These are phyloP conservation scores for Nyctanthes arbortristis DNA, from an alignment of 257 asterid species.

Conservation along the genomic window DNA sequence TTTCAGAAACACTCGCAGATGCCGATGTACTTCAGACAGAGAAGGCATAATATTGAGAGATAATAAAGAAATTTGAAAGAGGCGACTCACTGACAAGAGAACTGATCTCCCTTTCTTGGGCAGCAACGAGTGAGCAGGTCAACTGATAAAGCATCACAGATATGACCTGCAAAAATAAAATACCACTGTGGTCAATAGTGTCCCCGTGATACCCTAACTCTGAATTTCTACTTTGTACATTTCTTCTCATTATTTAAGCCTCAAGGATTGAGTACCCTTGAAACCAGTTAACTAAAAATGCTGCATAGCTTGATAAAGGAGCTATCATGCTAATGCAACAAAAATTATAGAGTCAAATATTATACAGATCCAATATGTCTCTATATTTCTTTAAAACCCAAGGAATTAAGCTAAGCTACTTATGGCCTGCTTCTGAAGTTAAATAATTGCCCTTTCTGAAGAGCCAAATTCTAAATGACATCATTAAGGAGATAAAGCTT, in stretches of 20 bases:
- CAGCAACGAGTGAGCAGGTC: slow-evolving; percentile 76
- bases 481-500: no score
- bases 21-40: neutral
- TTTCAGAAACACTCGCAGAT: slow-evolving; percentile 3
- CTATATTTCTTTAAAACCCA: neutral
- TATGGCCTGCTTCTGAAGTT: neutral
- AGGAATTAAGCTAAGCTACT: neutral
- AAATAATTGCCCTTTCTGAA: neutral
- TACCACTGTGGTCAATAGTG: slow-evolving; percentile 6
- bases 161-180: slow-evolving; percentile 58
- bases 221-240: no score
- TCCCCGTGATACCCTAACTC: no score
- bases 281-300: neutral
- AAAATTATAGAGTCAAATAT: neutral
- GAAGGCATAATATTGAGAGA: neutral
- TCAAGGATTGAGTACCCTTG: neutral
- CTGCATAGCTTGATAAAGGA: neutral
- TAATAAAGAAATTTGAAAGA: slow-evolving; percentile 21
- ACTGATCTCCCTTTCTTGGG: slow-evolving; percentile 61
- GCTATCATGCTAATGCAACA: neutral
- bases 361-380: neutral
- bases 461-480: no score
- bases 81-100: slow-evolving; percentile 88
- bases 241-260: slow-evolving; percentile 4
- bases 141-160: slow-evolving; percentile 75